These are phyloP conservation scores for Pichia sp. DNA, from an alignment of 1,139 yeast genomes.

Conservation along the genomic window DNA sequence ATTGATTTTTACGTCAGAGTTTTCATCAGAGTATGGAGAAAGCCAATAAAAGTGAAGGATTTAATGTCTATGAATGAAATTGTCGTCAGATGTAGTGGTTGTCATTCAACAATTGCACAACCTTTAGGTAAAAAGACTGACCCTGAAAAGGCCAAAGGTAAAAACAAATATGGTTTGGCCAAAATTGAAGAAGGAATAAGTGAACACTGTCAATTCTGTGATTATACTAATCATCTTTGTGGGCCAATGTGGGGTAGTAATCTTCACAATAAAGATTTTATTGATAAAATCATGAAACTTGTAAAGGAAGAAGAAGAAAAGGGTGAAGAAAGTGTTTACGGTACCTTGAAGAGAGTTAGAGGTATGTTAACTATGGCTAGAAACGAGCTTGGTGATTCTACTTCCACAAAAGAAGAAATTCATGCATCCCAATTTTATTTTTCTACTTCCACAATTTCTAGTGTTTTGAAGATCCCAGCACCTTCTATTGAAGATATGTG, in stretches of 20 bases:
- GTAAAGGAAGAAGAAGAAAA: constrained; percentile 32
- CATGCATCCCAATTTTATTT: constrained; percentile 65
- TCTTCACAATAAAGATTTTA: constrained; percentile 60
- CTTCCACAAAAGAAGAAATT: constrained; percentile 6
- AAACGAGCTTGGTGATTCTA: constrained; percentile 41
- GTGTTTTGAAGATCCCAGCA: constrained; percentile 72
- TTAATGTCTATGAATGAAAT: constrained; percentile 68
- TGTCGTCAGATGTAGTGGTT: constrained; percentile 80
- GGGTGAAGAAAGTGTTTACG: constrained; percentile 34
- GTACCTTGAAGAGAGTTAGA: constrained; percentile 74
- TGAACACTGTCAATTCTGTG: constrained; percentile 61
- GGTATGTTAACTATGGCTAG: constrained; percentile 88
- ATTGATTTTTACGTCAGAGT: constrained; percentile 90
- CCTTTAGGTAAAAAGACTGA: constrained; percentile 58
- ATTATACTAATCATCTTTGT: constrained; percentile 60
- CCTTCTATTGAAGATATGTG: constrained; percentile 67
- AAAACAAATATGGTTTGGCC: constrained; percentile 43
- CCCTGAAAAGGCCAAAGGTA: constrained; percentile 26
- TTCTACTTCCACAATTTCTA: constrained; percentile 67
- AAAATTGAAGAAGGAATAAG: constrained; percentile 46
- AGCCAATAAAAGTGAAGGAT: constrained; percentile 76
- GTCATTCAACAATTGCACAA: constrained; percentile 67
- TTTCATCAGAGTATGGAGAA: constrained; percentile 64
- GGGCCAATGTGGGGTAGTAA: constrained; percentile 97
- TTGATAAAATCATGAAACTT: constrained; percentile 46